These are phyloP conservation scores for Vanderwaltozyma tropicalis DNA, from an alignment of 805 yeast species.

Conservation along the genomic window DNA sequence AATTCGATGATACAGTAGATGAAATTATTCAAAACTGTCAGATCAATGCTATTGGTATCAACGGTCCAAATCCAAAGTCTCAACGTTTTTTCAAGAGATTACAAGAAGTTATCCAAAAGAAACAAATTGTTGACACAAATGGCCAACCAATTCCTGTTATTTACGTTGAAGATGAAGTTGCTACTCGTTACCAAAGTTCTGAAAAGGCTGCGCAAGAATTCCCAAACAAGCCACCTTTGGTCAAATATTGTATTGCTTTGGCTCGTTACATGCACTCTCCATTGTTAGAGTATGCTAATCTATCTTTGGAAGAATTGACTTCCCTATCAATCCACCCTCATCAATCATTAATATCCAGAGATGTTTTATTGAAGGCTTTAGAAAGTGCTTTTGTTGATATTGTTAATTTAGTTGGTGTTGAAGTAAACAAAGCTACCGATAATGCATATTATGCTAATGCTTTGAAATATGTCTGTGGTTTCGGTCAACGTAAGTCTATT, in stretches of 20 bases:
- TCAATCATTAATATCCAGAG: constrained; percentile 61
- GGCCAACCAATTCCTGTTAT: constrained; percentile 54
- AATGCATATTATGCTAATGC: constrained; percentile 53
- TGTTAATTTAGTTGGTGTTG: constrained; percentile 86
- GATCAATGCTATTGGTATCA: constrained; percentile 85
- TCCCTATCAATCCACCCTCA: constrained; percentile 60
- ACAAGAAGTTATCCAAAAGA: constrained; percentile 44
- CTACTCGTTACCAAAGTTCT: constrained; percentile 76
- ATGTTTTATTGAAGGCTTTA: constrained; percentile 51
- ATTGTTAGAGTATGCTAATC: constrained; percentile 74
- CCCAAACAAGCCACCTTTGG: constrained; percentile 71
- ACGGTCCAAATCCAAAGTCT: constrained; percentile 75
- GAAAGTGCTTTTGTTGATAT: constrained; percentile 83
- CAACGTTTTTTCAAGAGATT: constrained; percentile 50
- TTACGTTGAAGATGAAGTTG: constrained; percentile 90
- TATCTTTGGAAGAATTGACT: constrained; percentile 57
- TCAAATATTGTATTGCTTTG: constrained; percentile 75
- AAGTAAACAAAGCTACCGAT: constrained; percentile 81
- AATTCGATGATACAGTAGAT: constrained; percentile 56
- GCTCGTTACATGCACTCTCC: constrained; percentile 93
- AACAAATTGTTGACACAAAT: constrained; percentile 46
- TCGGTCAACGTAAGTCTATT: constrained; percentile 91
- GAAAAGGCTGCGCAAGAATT: constrained; percentile 65
- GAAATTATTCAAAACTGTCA: constrained; percentile 49
- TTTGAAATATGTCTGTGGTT: constrained; percentile 75